Base-by-base conservation (phyloP, 2,329 filamentous ascomycete species). In the Botrytis paeoniae region DNA sequence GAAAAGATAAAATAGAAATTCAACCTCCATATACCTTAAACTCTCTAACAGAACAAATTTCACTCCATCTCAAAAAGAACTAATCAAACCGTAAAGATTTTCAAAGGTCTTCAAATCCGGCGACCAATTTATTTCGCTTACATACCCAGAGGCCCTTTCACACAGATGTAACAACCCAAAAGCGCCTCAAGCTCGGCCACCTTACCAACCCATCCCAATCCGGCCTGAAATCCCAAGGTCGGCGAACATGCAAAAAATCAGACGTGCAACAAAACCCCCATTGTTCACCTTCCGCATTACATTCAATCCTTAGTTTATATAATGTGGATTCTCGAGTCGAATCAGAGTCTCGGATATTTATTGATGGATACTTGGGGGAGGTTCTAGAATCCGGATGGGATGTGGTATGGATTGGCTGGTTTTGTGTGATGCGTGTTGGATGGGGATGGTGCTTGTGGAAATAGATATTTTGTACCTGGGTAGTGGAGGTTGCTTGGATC, bases 211-310 rank as follows among this genome's bases (percentile, higher is more conserved):
- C 32, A 51, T 68, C 64, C 64, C 51, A 39, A 57, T 16, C 9
- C 5, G 65, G 65, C 65, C 65, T 39, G 9, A n/a, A 29, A 41
- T 16, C 18, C 39, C 16, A 32, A 41, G 48, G 65, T 68, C 65
- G 65, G 25, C 65, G 65, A 57, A 68, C 35, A n/a, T 68, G 25
- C 25, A 41, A 68, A 68, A 68, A 32, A 25, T 41, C 16, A 68
- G 65, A 68, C 3, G 65, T 68, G 65, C 65, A 68, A 68, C 65
- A 57, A 68, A 57, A 68, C 54, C 25, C 9, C n/a, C 18, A 68
- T 41, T 22, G 4, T 39, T 35, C 35, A 41, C 8, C 9, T 29
- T 68, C 4, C 37, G 48, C 48, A 39, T 68, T 18, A 16, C 25
- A 48, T 22, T 18, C 6, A 16, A 22, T n/a, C 14, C n/a, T 48